Evolutionary conservation across 768 basidiomycete species (phyloP).

Genomic region (Leccinum arenicola): DNA sequence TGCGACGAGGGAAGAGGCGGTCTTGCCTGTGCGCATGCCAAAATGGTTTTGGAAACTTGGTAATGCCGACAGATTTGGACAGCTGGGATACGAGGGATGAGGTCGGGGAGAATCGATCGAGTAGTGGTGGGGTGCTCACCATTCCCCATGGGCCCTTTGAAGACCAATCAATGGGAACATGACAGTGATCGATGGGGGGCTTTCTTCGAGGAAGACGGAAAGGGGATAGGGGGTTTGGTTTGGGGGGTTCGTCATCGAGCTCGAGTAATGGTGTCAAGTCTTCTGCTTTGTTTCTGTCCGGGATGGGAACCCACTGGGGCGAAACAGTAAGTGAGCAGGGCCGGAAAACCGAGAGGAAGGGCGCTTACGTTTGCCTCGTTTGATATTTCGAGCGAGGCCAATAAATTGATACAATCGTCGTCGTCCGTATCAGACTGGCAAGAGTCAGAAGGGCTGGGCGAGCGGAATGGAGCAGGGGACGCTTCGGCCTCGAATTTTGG

Average conservation of each 20-base stretch:
- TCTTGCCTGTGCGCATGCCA: slow-evolving; percentile 24
- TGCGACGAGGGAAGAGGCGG: slow-evolving; percentile 14
- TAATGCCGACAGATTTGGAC: slow-evolving; percentile 7
- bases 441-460: neutral
- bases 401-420: slow-evolving; percentile 20
- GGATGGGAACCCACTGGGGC: slow-evolving; percentile 26
- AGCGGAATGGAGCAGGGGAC: slow-evolving; percentile 2
- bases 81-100: slow-evolving; percentile 11
- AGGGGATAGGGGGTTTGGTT: slow-evolving; percentile 3
- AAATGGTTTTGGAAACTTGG: slow-evolving; percentile 24
- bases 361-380: slow-evolving; percentile 29
- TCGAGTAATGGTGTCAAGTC: slow-evolving; percentile 23
- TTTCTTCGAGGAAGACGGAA: slow-evolving; percentile 13
- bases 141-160: slow-evolving; percentile 19
- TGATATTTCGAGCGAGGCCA: slow-evolving; percentile 30
- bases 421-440: slow-evolving; percentile 13
- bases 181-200: slow-evolving; percentile 18
- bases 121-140: slow-evolving; percentile 11
- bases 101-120: neutral
- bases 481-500: slow-evolving; percentile 6
- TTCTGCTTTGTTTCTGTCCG: slow-evolving; percentile 31
- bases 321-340: slow-evolving; percentile 5
- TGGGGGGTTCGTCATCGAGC: neutral
- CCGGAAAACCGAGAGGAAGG: neutral
- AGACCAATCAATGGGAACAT: slow-evolving; percentile 18